Percentiles rank a stretch among this genome's conserved stretches.
Conservation (phyloP, 1,139 yeast genomes). For the Pneumocystis canis region DNA sequence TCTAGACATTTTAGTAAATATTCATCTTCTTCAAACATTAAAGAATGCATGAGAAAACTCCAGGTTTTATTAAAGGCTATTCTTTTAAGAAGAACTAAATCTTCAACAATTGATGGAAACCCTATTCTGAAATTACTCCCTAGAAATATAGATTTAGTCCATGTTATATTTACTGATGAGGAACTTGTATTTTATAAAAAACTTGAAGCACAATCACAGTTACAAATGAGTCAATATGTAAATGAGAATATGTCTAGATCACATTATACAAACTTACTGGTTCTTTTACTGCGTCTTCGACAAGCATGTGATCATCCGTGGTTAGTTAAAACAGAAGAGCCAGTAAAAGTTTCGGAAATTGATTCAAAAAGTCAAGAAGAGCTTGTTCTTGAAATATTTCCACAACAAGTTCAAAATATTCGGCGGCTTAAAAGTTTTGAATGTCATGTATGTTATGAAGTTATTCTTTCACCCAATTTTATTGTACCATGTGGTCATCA, state of each 20-base stretch:
- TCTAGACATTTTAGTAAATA: slow-evolving; percentile 62
- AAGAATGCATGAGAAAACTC: slow-evolving; percentile 43
- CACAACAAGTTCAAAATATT: not conserved
- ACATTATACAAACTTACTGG: slow-evolving; percentile 44
- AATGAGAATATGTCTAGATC: slow-evolving; percentile 21
- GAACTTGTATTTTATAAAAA: slow-evolving; percentile 39
- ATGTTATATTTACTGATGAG: slow-evolving; percentile 41
- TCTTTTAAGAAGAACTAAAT: slow-evolving; percentile 67
- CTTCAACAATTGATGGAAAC: slow-evolving; percentile 50
- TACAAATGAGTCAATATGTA: slow-evolving; percentile 41
- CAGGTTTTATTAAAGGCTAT: slow-evolving; percentile 73
- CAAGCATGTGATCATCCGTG: slow-evolving; percentile 84
- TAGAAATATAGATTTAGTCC: slow-evolving; percentile 37
- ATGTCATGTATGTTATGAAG: slow-evolving; percentile 58
- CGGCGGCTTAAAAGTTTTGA: slow-evolving; percentile 25
- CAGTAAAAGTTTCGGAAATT: slow-evolving; percentile 24
- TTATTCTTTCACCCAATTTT: slow-evolving; percentile 35
- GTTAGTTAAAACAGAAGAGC: slow-evolving; percentile 51
- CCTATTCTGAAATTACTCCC: slow-evolving; percentile 56
- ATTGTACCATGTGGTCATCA: slow-evolving; percentile 48
- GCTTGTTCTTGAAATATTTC: slow-evolving; percentile 5
- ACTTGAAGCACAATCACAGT: slow-evolving; percentile 46
- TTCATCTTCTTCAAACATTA: slow-evolving; percentile 27
- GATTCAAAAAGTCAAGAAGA: slow-evolving; percentile 9
- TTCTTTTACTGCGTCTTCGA: slow-evolving; percentile 61